These are phyloP conservation scores for Akebia trifoliata DNA, from an alignment of 164 flowering plant species.

Conservation along the genomic window DNA sequence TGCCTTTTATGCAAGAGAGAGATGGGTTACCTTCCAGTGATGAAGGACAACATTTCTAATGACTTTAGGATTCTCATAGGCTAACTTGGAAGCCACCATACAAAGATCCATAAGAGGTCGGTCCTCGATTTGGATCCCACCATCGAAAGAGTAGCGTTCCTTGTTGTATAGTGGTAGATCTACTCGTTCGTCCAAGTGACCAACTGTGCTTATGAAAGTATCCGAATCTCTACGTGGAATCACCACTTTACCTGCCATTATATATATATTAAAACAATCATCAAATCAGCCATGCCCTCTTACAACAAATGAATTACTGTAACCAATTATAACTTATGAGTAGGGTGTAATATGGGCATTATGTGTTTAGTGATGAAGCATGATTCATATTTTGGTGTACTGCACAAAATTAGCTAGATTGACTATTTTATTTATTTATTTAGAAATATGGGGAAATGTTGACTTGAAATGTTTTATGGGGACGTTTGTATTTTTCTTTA, in stretches of 20 bases:
- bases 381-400: too few relatives aligned
- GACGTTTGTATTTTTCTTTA: too few relatives aligned
- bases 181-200: slow-evolving; percentile 67
- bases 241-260: slow-evolving; percentile 49
- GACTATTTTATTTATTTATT: too few relatives aligned
- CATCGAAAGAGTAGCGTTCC: neutral
- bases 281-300: too few relatives aligned
- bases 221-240: slow-evolving; percentile 54
- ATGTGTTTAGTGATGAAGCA: too few relatives aligned
- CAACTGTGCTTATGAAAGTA: slow-evolving; percentile 60
- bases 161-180: slow-evolving; percentile 31
- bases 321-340: too few relatives aligned
- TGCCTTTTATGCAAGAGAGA: neutral
- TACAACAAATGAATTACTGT: too few relatives aligned
- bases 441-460: too few relatives aligned
- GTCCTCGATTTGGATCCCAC: slow-evolving; percentile 22
- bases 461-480: too few relatives aligned
- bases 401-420: too few relatives aligned
- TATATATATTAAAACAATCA: too few relatives aligned
- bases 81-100: slow-evolving; percentile 71
- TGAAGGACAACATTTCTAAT: slow-evolving; percentile 41
- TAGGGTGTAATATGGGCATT: too few relatives aligned
- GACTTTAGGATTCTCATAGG: slow-evolving; percentile 65
- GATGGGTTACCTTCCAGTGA: slow-evolving; percentile 64
- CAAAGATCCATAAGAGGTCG: slow-evolving; percentile 57